phyloP scores from a whole-genome alignment of 495 filamentous ascomycete genomes.

The Trichodelitschia bisporula region DNA sequence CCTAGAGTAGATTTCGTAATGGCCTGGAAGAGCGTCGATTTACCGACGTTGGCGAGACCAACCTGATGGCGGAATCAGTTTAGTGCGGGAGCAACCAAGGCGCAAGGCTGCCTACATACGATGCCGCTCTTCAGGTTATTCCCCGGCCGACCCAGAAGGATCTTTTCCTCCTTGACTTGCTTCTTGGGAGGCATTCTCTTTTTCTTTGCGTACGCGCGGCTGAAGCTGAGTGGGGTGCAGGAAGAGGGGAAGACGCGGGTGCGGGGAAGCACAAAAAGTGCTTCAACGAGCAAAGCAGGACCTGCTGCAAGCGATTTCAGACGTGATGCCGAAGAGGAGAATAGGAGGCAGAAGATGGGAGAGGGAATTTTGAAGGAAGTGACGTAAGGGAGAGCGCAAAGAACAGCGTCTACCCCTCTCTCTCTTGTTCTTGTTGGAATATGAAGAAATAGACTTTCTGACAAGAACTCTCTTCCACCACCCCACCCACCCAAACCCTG shows the following conservation, averaged over 20 bases:
- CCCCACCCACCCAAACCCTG: too few species aligned
- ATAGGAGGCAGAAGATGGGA: too few species aligned
- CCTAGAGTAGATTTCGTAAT: conserved; percentile 95
- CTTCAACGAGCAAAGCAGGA: conserved; percentile 26
- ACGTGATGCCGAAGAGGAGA: too few species aligned
- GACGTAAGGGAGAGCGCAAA: too few species aligned
- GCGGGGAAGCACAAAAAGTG: conserved; percentile 4
- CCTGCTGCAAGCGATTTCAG: too few species aligned
- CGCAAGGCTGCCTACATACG: conserved; percentile 41
- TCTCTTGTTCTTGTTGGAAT: too few species aligned
- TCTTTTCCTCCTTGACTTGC: conserved; percentile 42
- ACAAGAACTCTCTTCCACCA: too few species aligned
- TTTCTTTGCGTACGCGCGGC: conserved; percentile 14
- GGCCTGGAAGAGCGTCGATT: conserved; percentile 98
- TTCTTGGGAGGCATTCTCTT: conserved; percentile 61
- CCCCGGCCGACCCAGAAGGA: conserved; percentile 77
- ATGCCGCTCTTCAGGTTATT: conserved; percentile 99
- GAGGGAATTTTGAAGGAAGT: too few species aligned
- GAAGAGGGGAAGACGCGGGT: conserved; percentile 1
- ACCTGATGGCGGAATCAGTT: conserved; percentile 30
- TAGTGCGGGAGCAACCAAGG: conserved; percentile 4
- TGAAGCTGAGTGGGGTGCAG: conserved; percentile 10
- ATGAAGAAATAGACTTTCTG: too few species aligned
- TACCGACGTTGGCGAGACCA: conserved; percentile 96
- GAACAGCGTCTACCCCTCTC: too few species aligned